Evolutionary conservation across 257 asterid genomes (phyloP).

Genomic region (Euphrasia confusa): DNA sequence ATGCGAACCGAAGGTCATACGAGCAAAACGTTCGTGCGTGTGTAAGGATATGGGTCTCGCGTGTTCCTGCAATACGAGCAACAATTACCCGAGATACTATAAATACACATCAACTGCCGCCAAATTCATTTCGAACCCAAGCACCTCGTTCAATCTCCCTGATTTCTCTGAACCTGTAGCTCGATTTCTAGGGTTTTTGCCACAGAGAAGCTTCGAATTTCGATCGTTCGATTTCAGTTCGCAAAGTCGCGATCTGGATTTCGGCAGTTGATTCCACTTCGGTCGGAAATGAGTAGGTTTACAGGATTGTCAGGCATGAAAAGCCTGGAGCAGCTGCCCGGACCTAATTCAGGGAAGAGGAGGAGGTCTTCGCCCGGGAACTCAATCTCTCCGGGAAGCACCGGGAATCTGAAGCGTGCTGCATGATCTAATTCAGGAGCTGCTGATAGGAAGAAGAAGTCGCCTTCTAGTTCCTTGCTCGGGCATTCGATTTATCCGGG

Average conservation of each 20-base stretch:
- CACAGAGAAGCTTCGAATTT: conserved; percentile 6
- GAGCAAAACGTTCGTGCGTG: no score
- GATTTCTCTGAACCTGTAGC: conserved; percentile 13
- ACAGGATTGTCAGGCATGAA: conserved; percentile 66
- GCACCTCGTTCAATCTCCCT: conserved; percentile 8
- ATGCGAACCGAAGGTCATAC: no score
- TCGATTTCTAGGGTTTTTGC: conserved; percentile 8
- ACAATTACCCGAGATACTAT: conserved; percentile 20
- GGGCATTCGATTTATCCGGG: conserved; percentile 23
- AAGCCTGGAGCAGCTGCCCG: conserved; percentile 50
- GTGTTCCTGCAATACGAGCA: not conserved
- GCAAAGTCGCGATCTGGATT: conserved; percentile 15
- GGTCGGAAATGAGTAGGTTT: conserved; percentile 52
- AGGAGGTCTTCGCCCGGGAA: conserved; percentile 40
- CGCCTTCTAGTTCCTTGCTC: conserved; percentile 37
- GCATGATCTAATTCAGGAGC: conserved; percentile 71
- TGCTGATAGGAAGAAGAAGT: conserved; percentile 37
- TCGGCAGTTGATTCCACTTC: conserved; percentile 14
- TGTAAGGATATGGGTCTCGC: not conserved
- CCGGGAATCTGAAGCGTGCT: conserved; percentile 75
- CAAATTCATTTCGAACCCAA: conserved; percentile 26
- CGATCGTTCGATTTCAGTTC: conserved; percentile 15
- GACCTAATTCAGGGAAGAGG: conserved; percentile 38
- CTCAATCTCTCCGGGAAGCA: conserved; percentile 62
- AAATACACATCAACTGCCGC: conserved; percentile 38